A percentile compares a stretch with the other conserved stretches of the same genome.
Conservation (phyloP, 129 eudicot species). For the Smallanthus sonchifolius region DNA sequence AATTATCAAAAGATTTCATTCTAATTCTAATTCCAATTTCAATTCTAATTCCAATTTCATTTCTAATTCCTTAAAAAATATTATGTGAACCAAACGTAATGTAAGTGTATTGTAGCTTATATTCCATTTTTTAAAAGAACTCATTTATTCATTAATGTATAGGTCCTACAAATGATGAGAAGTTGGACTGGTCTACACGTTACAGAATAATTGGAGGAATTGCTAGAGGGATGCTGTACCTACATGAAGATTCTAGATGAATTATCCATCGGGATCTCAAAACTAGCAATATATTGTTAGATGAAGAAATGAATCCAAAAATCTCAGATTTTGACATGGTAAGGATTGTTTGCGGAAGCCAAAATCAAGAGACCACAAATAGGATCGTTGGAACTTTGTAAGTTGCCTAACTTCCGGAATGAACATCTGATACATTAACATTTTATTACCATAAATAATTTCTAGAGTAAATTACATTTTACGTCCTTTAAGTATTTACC, state of each 20-base stretch:
- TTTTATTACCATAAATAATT: not conserved
- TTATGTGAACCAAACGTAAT: no score
- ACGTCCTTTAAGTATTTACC: no score
- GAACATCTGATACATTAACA: not conserved
- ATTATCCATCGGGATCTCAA: conserved; percentile 30
- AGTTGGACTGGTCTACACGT: conserved; percentile 19
- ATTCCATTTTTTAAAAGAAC: no score
- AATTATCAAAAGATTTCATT: no score
- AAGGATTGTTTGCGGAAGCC: conserved; percentile 18
- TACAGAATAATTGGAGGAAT: conserved; percentile 22
- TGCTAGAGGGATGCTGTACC: conserved; percentile 30
- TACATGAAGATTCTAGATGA: conserved; percentile 31
- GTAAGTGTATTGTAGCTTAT: no score
- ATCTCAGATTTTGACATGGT: conserved; percentile 26
- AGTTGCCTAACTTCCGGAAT: not conserved
- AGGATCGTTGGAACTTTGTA: conserved; percentile 28
- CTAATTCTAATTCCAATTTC: no score
- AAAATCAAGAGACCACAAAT: conserved; percentile 20
- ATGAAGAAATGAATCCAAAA: conserved; percentile 27
- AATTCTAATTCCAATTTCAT: no score
- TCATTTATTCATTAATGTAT: not conserved
- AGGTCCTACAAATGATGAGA: conserved; percentile 5
- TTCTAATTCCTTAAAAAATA: no score
- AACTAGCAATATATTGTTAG: conserved; percentile 26
- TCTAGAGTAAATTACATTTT: not conserved